These are phyloP conservation scores for Lagenaria siceraria DNA, from an alignment of 306 rosid genomes.

Conservation along the genomic window DNA sequence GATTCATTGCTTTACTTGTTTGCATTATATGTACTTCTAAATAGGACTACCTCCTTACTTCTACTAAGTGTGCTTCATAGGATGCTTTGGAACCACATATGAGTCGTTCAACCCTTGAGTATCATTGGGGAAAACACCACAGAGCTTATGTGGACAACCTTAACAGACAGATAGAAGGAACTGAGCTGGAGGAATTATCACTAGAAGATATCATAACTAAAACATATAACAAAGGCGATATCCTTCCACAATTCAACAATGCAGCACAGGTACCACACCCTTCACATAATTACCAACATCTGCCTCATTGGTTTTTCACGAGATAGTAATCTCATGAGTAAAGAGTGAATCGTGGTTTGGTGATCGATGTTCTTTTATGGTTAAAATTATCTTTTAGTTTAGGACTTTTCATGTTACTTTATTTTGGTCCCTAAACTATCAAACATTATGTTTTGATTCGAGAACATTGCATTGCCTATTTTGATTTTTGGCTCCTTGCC, in stretches of 20 bases:
- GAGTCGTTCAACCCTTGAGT: conserved; percentile 69
- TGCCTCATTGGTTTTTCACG: neutral
- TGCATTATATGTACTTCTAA: neutral
- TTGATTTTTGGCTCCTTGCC: neutral
- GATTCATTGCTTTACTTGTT: neutral
- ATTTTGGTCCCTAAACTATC: neutral
- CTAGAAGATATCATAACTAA: conserved; percentile 41
- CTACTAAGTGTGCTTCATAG: conserved; percentile 20
- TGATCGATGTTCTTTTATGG: neutral
- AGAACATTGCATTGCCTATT: neutral
- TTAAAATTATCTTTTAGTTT: neutral
- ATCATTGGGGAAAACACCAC: conserved; percentile 97
- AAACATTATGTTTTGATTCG: neutral
- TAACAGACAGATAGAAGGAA: conserved; percentile 70
- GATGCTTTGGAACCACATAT: conserved; percentile 81
- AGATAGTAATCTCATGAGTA: neutral
- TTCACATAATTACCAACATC: neutral
- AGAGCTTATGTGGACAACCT: conserved; percentile 71
- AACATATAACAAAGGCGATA: conserved; percentile 64
- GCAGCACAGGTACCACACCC: conserved; percentile 57
- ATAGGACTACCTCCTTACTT: neutral
- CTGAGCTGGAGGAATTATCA: conserved; percentile 47
- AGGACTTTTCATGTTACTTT: neutral
- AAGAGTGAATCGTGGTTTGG: neutral
- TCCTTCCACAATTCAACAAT: conserved; percentile 73